Percentiles rank a stretch among this genome's conserved stretches.
Conservation (phyloP, 169 alveolate genomes). For the Plasmodium vivax region DNA sequence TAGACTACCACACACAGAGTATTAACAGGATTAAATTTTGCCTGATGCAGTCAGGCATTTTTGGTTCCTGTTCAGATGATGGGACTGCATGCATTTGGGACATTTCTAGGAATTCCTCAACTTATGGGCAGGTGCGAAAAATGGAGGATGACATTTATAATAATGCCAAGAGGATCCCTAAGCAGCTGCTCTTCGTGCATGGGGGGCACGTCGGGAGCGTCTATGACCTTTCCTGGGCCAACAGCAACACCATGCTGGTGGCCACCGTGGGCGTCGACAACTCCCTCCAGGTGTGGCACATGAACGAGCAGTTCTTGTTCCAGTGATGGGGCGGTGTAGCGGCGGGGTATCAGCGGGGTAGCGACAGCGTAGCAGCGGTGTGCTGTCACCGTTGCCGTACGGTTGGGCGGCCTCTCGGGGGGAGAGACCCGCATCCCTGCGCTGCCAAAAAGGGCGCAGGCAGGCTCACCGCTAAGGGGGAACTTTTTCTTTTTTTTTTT, state of each 20-base stretch:
- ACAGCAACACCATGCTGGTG: slow-evolving; percentile 27
- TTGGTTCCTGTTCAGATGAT: slow-evolving; percentile 84
- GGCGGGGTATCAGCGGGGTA: neutral
- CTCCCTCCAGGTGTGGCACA: slow-evolving; percentile 65
- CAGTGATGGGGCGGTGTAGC: slow-evolving; percentile 20
- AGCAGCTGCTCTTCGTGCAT: slow-evolving; percentile 80
- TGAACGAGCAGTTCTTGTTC: slow-evolving; percentile 67
- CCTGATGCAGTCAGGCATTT: slow-evolving; percentile 80
- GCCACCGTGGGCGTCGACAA: slow-evolving; percentile 70
- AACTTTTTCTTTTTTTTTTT: too few species aligned
- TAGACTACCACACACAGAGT: slow-evolving; percentile 81
- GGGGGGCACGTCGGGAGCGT: slow-evolving; percentile 84
- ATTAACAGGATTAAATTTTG: slow-evolving; percentile 80
- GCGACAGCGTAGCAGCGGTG: neutral
- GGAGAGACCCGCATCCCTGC: neutral
- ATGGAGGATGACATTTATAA: slow-evolving; percentile 61
- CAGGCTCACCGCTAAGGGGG: neutral
- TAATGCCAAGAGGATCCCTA: slow-evolving; percentile 63
- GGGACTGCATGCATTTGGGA: slow-evolving; percentile 82
- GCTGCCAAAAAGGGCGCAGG: neutral
- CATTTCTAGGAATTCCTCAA: slow-evolving; percentile 43
- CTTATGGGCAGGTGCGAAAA: slow-evolving; percentile 20
- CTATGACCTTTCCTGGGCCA: slow-evolving; percentile 82
- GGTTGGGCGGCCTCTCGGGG: neutral
- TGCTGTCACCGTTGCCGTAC: too few species aligned